Base-by-base conservation (phyloP, 2,329 filamentous ascomycete species). In the Aspergillus awamori region DNA sequence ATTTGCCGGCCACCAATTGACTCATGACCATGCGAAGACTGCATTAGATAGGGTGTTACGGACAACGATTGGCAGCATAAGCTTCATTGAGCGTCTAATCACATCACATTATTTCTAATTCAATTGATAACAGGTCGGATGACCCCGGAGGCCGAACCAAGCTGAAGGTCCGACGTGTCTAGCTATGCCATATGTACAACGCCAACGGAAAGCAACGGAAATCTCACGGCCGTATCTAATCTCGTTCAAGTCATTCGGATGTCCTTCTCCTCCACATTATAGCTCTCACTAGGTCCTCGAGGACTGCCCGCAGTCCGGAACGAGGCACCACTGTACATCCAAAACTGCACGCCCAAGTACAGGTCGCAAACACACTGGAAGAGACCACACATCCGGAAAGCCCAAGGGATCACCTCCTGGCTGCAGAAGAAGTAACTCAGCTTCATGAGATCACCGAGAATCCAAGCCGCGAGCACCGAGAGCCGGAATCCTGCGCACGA, bases 401-500 rank as follows among this genome's bases (percentile, higher is more conserved):
- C 75, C 77, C 78, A 81, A 1, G 81, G 80, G 39, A 83, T 77
- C 53, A 71, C 67, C 53, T 79, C 74, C 38, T 65, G 67, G 65
- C 74, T 80, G 60, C 74, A 74, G 67, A 83, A 82, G 71, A 82
- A 81, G 65, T 79, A 83, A 57, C 78, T 77, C 76, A 83, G 78
- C 67, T 83, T 83, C 79, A 82, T 82, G 24, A 76, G 68, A 64
- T 83, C 81, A 66, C 81, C 81, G 11, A 81, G 68, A 45, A 83
- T 71, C 81, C 81, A 83, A 6, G 81, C 77, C 4, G 74, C 74
- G 26, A 82, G 68, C 7, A 82, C 81, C 2, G 80, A 82, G 8
- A 82, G 52, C 4, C 81, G 77, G 67, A 83, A 82, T 11, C 81
- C 81, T 61, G 79, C 79, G 70, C 81, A 83, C 6, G 80, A 82